Conservation (phyloP, 805 yeast genomes). For the Pichia pseudocactophila region DNA sequence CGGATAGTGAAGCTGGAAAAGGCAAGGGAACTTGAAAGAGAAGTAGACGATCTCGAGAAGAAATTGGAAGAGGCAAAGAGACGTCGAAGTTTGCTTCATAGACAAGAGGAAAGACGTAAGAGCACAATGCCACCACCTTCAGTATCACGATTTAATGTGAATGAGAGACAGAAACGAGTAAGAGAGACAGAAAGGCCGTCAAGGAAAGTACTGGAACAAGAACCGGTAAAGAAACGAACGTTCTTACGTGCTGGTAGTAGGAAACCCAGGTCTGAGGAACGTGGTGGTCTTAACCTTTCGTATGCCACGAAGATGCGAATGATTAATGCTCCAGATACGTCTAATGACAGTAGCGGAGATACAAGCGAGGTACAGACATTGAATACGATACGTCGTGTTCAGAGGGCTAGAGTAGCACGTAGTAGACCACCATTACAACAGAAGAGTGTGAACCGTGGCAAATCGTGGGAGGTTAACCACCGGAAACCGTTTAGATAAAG, state of each 20-base stretch:
- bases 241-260: slow-evolving; percentile 7
- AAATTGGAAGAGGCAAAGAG: slow-evolving; percentile 10
- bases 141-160: neutral
- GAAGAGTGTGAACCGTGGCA: neutral
- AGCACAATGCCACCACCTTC: slow-evolving; percentile 22
- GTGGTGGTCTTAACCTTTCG: slow-evolving; percentile 4
- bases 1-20: slow-evolving; percentile 17
- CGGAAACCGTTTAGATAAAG: slow-evolving; percentile 20
- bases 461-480: slow-evolving; percentile 20
- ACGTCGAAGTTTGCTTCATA: slow-evolving; percentile 10
- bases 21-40: slow-evolving; percentile 13
- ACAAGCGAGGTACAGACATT: slow-evolving; percentile 9
- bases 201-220: neutral
- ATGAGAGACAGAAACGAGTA: neutral
- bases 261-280: neutral
- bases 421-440: neutral
- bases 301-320: slow-evolving; percentile 7
- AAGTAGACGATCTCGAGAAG: slow-evolving; percentile 13
- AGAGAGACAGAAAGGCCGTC: no score
- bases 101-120: slow-evolving; percentile 1
- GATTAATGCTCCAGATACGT: neutral
- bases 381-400: neutral
- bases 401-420: neutral
- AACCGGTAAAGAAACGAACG: neutral
- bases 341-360: slow-evolving; percentile 5